Percentiles rank a stretch among this genome's conserved stretches.
Evolutionary conservation across 2,329 filamentous ascomycete genomes (phyloP).

Genomic region (Curvularia sp.): DNA sequence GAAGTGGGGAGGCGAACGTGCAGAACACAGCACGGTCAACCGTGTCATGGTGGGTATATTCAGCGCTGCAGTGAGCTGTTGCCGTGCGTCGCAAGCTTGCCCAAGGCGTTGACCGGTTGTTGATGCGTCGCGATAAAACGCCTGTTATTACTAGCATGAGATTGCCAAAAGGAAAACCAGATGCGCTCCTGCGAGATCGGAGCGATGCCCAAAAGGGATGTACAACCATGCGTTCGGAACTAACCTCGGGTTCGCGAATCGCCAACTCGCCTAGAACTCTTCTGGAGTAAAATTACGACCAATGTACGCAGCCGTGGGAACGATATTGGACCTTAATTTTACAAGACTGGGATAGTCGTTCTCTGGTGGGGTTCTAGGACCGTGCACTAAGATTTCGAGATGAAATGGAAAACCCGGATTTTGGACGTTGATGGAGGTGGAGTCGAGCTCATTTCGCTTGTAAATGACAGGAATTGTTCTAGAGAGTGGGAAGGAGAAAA

Average conservation of each 20-base stretch:
- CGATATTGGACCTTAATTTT: constrained; percentile 44
- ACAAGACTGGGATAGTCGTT: constrained; percentile 39
- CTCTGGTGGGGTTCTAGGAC: constrained; percentile 32
- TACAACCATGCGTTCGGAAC: constrained; percentile 8
- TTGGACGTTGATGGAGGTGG: constrained; percentile 34
- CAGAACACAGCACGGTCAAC: constrained; percentile 1
- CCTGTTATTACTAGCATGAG: constrained; percentile 12
- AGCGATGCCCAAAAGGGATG: constrained; percentile 7
- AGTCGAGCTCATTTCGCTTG: constrained; percentile 49
- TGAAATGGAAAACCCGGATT: constrained; percentile 24
- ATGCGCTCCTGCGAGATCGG: constrained; percentile 11
- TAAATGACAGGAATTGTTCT: constrained; percentile 17
- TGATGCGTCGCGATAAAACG: constrained; percentile 14
- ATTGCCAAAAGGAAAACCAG: constrained; percentile 8
- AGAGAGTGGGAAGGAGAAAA: neutral
- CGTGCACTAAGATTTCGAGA: constrained; percentile 41
- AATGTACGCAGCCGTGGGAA: constrained; percentile 26
- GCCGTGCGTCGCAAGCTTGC: constrained; percentile 8
- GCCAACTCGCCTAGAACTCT: constrained; percentile 6
- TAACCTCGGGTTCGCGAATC: constrained; percentile 10
- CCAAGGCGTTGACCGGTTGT: constrained; percentile 11
- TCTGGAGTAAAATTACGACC: constrained; percentile 16
- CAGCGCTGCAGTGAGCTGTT: constrained; percentile 3
- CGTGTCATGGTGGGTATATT: constrained; percentile 4
- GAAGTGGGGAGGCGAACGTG: constrained; percentile 16